phyloP scores from a whole-genome alignment of 306 rosid species.

The Begonia masoniana region DNA sequence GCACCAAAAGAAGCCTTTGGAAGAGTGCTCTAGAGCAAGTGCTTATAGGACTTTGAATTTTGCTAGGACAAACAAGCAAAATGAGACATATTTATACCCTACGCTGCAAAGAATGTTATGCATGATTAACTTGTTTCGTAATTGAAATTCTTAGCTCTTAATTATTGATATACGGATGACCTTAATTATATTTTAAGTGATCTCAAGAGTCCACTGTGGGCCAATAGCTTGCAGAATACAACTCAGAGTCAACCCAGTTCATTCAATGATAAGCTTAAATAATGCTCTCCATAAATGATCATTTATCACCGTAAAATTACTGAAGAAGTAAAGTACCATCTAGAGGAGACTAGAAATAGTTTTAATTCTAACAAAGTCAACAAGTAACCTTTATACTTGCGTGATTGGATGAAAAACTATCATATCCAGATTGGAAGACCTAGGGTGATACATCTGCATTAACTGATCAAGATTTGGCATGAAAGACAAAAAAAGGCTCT shows the following conservation, averaged over 20 bases:
- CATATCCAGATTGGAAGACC: too few relatives aligned
- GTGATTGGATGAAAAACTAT: too few relatives aligned
- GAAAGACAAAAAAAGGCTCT: too few relatives aligned
- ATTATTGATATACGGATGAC: neutral
- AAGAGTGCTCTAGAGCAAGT: neutral
- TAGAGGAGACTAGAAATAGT: too few relatives aligned
- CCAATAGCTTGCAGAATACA: too few relatives aligned
- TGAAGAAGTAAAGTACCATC: neutral
- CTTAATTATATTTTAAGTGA: too few relatives aligned
- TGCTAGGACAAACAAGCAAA: neutral
- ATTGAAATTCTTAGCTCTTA: neutral
- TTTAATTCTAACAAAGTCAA: too few relatives aligned
- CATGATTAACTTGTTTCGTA: neutral
- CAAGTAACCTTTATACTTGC: too few relatives aligned
- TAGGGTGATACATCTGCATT: too few relatives aligned
- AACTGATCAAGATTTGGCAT: too few relatives aligned
- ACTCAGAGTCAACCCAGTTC: slow-evolving; percentile 8
- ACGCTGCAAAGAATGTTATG: neutral
- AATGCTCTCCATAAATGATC: neutral
- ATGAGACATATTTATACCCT: neutral
- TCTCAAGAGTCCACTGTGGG: too few relatives aligned
- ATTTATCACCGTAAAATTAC: neutral
- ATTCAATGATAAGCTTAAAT: slow-evolving; percentile 8
- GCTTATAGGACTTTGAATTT: neutral
- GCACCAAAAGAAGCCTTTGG: neutral